Evolutionary conservation across 352 stramenopile genomes (phyloP).

Genomic region (Pythium oligandrum): DNA sequence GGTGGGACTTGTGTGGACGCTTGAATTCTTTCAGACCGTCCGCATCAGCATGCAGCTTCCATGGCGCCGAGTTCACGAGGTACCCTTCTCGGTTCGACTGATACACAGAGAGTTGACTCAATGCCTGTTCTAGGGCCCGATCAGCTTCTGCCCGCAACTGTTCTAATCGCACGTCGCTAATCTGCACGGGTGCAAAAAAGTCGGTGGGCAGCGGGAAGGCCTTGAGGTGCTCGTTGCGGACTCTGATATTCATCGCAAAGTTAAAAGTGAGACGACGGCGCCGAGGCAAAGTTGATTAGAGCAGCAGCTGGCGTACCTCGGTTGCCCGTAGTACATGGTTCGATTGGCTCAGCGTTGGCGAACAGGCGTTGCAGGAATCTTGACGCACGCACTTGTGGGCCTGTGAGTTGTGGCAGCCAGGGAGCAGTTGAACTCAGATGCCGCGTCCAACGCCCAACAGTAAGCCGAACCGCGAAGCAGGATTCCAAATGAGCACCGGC

Average conservation of each 20-base stretch:
- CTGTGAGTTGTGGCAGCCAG: too few relatives aligned
- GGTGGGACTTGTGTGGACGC: slow-evolving; percentile 2
- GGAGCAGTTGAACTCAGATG: too few relatives aligned
- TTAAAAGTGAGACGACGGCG: neutral
- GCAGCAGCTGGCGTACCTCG: too few relatives aligned
- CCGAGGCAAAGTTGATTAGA: neutral
- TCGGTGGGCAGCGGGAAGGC: slow-evolving; percentile 36
- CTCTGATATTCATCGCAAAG: neutral
- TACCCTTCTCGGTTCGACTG: slow-evolving; percentile 8
- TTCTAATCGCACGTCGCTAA: slow-evolving; percentile 9
- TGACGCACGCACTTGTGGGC: too few relatives aligned
- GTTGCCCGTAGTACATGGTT: too few relatives aligned
- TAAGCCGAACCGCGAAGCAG: too few relatives aligned
- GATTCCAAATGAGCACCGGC: too few relatives aligned
- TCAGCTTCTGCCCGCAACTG: slow-evolving; percentile 11
- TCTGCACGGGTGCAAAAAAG: slow-evolving; percentile 32
- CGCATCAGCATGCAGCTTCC: slow-evolving; percentile 8
- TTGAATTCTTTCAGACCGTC: slow-evolving; percentile 15
- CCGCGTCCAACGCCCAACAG: too few relatives aligned
- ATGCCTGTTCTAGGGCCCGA: slow-evolving; percentile 3
- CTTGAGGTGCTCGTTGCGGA: slow-evolving; percentile 1
- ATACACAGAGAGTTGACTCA: slow-evolving; percentile 7
- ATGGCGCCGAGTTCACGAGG: slow-evolving; percentile 8
- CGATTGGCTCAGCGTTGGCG: too few relatives aligned
- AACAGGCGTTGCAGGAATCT: too few relatives aligned